Conservation (phyloP, 169 alveolate genomes). For the Perkinsus marinus region DNA sequence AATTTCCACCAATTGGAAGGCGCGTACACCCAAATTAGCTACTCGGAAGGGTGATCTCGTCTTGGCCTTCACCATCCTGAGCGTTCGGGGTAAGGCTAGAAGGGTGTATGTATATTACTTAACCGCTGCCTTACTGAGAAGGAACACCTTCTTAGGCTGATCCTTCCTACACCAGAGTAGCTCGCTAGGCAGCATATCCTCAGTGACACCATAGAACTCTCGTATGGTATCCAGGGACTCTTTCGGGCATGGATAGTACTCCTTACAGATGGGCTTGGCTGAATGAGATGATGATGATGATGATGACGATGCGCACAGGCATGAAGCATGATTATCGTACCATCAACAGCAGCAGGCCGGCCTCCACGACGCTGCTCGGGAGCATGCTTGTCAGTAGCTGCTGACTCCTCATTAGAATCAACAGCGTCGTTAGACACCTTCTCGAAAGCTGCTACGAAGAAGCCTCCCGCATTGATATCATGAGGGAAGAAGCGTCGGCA, state of each 20-base stretch:
- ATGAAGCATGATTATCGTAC: too few species aligned
- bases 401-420: not conserved
- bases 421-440: not conserved
- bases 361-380: not conserved
- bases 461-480: slow-evolving; percentile 77
- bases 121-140: not conserved
- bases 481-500: slow-evolving; percentile 77
- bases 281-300: not conserved
- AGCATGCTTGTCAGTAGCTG: not conserved
- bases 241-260: not conserved
- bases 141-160: not conserved
- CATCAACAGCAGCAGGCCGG: too few species aligned
- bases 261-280: not conserved
- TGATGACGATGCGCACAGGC: too few species aligned
- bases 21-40: not conserved
- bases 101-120: not conserved
- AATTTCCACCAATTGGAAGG: not conserved
- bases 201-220: not conserved
- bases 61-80: not conserved
- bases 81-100: not conserved
- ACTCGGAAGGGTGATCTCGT: not conserved
- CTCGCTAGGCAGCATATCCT: not conserved
- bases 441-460: slow-evolving; percentile 64
- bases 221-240: not conserved
- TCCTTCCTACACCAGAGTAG: not conserved